These are phyloP conservation scores for Pseudocohnilembus persalinus DNA, from an alignment of 169 alveolate genomes.

Conservation along the genomic window DNA sequence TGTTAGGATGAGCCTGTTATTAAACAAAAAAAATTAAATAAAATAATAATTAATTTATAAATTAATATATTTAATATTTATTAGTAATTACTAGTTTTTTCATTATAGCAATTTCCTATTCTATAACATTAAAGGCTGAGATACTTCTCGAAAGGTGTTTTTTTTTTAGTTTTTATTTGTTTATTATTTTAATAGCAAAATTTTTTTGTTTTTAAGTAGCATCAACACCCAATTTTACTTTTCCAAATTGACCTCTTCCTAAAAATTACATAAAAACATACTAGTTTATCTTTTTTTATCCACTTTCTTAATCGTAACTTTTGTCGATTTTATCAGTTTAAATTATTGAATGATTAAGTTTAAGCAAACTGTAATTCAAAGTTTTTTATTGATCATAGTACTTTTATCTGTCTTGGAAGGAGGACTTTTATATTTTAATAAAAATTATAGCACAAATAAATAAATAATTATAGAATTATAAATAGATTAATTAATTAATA, in stretches of 20 bases:
- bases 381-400: not conserved
- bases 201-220: conserved; percentile 17
- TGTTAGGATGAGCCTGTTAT: conserved; percentile 50
- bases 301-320: not conserved
- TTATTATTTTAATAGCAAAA: conserved; percentile 45
- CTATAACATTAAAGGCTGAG: conserved; percentile 46
- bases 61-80: too few species aligned
- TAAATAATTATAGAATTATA: too few species aligned
- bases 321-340: not conserved
- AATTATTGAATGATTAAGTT: not conserved
- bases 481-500: too few species aligned
- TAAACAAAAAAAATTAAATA: too few species aligned
- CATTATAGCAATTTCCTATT: conserved; percentile 58
- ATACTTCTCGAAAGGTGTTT: conserved; percentile 40
- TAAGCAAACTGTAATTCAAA: not conserved
- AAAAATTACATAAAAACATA: not conserved
- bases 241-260: conserved; percentile 49
- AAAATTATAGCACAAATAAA: too few species aligned
- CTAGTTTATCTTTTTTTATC: not conserved
- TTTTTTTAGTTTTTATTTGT: conserved; percentile 35
- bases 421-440: too few species aligned
- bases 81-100: conserved; percentile 44
- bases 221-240: conserved; percentile 35
- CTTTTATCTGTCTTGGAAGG: not conserved
- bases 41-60: too few species aligned